Base-by-base conservation (phyloP, 2,329 filamentous ascomycete species). In the Alternaria consortialis region DNA sequence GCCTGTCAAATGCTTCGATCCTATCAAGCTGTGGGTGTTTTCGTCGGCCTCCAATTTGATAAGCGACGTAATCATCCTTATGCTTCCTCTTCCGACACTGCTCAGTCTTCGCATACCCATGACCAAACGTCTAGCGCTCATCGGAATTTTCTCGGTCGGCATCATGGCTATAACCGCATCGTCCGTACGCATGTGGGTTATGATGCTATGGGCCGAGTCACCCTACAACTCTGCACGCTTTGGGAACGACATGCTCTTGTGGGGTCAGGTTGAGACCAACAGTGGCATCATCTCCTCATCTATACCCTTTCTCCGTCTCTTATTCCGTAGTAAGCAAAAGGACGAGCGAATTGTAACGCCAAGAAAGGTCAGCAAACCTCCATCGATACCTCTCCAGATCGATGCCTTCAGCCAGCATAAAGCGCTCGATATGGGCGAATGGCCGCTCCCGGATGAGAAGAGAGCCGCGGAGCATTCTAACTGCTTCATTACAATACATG, bases 91-190 rank as follows among this genome's bases (percentile, higher is more conserved):
- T 15, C 81, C 82, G 0, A 77, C 83, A 46, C 76, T 84, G 29
- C 72, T 80, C 0, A 77, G 77, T 2, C 78, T 86, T 3, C 78
- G 84, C 56, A 84, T 86, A 7, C 82, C 84, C 0, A 72, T 69
- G 4, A 77, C 77, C 3, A 84, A 86, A 56, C 85, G 86, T 55
- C 70, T 84, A 13, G 85, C 84, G 0, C 79, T 89, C n/a, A 67
- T 78, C 8, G 74, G 70, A 11, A 76, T 78, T 48, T 78, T 79
- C 63, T 72, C 70, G 2, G 66, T 78, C 15, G 76, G 77, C 27
- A 66, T 78, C 56, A 68, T 79, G 62, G 76, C 75, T 20, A 76
- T 78, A 15, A 62, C 76, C 2, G 76, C 77, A 3, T 75, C 71
- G 5, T 75, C 76, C 17, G 71, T 78, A 23, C 73, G 77, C 34